Percentiles rank a stretch among this genome's conserved stretches.
Conservation (phyloP, 2,329 filamentous ascomycete species). For the Didymella keratinophila region DNA sequence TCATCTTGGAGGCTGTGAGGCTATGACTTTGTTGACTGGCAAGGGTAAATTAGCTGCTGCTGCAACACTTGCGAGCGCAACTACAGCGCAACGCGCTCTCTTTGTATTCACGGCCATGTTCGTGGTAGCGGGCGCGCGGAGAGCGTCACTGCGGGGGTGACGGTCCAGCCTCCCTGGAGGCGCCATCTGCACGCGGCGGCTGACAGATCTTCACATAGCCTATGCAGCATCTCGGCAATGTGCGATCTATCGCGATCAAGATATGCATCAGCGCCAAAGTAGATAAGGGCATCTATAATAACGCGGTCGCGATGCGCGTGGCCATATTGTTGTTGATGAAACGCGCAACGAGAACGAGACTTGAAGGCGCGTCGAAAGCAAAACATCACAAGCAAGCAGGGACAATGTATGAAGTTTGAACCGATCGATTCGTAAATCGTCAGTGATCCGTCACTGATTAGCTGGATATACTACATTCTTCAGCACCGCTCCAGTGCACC, state of each 20-base stretch:
- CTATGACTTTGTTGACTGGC: not conserved
- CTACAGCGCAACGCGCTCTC: not conserved
- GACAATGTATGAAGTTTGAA: conserved; percentile 33
- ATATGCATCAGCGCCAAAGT: not conserved
- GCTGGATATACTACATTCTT: conserved; percentile 51
- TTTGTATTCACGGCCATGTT: conserved; percentile 12
- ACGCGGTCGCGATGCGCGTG: not conserved
- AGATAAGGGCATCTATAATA: not conserved
- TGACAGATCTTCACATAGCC: conserved; percentile 18
- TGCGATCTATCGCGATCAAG: not conserved
- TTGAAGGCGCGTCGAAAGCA: not conserved
- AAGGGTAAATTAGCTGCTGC: not conserved
- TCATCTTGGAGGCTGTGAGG: conserved; percentile 36
- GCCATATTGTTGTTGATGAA: not conserved
- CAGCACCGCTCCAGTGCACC: conserved; percentile 47
- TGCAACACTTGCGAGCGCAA: not conserved
- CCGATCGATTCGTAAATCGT: conserved; percentile 45
- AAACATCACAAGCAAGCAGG: conserved; percentile 14
- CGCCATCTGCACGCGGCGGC: conserved; percentile 2
- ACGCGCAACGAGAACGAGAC: not conserved
- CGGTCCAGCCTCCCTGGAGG: conserved; percentile 13
- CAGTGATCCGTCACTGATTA: conserved; percentile 48
- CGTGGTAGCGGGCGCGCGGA: conserved; percentile 13
- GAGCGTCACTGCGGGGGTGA: conserved; percentile 20
- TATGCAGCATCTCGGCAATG: conserved; percentile 14